Percentiles rank a stretch among this genome's conserved stretches.
Evolutionary conservation across 2,329 filamentous ascomycete species (phyloP).

Genomic region (Epichloe sp.): DNA sequence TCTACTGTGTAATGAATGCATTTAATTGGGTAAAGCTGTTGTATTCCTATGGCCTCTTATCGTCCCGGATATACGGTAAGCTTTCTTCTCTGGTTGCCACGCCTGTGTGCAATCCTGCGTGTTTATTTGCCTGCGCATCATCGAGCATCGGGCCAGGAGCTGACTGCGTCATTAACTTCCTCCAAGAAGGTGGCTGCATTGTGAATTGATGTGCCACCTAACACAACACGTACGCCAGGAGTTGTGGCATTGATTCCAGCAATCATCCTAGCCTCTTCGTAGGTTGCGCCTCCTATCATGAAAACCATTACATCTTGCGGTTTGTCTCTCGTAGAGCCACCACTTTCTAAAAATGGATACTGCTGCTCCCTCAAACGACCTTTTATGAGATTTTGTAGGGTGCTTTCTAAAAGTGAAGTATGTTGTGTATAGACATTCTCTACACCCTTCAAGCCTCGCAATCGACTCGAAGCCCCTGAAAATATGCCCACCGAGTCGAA

Average conservation of each 20-base stretch:
- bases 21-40: too few relatives aligned
- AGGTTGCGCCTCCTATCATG: constrained; percentile 84
- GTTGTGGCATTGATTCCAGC: constrained; percentile 88
- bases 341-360: constrained; percentile 88
- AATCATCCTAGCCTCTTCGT: constrained; percentile 93
- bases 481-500: constrained; percentile 91
- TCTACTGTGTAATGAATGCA: too few relatives aligned
- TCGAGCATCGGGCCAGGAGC: constrained; percentile 61
- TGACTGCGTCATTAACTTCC: constrained; percentile 81
- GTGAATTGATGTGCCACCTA: constrained; percentile 79
- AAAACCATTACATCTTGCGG: constrained; percentile 95
- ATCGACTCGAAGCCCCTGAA: constrained; percentile 70
- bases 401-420: constrained; percentile 74
- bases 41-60: too few relatives aligned
- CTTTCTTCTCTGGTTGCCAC: too few relatives aligned
- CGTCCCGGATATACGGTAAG: too few relatives aligned
- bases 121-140: constrained; percentile 6
- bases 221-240: constrained; percentile 75
- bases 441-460: constrained; percentile 92
- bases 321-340: constrained; percentile 78
- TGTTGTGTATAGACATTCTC: constrained; percentile 99
- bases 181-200: constrained; percentile 82
- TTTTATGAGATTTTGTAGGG: constrained; percentile 85
- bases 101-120: not conserved
- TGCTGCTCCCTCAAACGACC: constrained; percentile 74